These are phyloP conservation scores for Dinochytrium kinnereticum DNA, from an alignment of 371 early-diverging fungal species.

Conservation along the genomic window DNA sequence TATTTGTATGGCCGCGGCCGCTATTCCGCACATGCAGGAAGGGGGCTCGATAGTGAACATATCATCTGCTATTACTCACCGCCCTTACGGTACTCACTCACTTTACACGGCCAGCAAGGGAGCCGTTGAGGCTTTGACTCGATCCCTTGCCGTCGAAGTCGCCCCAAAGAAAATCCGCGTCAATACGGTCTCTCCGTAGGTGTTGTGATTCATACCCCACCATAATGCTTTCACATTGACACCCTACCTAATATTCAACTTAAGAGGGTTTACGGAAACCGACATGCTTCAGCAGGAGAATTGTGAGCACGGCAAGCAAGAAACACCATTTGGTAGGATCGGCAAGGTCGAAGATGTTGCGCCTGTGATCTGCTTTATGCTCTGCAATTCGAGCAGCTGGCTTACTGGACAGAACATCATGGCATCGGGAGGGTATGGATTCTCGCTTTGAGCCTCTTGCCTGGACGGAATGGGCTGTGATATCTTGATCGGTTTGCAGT, in stretches of 20 bases:
- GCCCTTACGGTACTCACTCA: constrained; percentile 9
- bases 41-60: constrained; percentile 23
- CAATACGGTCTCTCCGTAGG: constrained; percentile 54
- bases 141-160: constrained; percentile 64
- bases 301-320: constrained; percentile 15
- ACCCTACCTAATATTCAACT: too few relatives aligned
- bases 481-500: too few relatives aligned
- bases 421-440: constrained; percentile 11
- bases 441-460: not conserved
- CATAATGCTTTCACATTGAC: too few relatives aligned
- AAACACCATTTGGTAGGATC: constrained; percentile 23
- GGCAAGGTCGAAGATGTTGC: constrained; percentile 40
- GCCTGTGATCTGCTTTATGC: constrained; percentile 31
- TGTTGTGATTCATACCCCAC: not conserved
- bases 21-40: constrained; percentile 16
- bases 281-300: constrained; percentile 23
- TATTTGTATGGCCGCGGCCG: constrained; percentile 23
- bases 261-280: constrained; percentile 25
- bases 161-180: constrained; percentile 62
- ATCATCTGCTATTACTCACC: constrained; percentile 22
- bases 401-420: constrained; percentile 24
- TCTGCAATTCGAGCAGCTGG: constrained; percentile 23
- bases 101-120: constrained; percentile 46
- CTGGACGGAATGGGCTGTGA: not conserved
- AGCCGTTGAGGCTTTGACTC: constrained; percentile 62